These are phyloP conservation scores for Colletotrichum cuscutae DNA, from an alignment of 2,329 filamentous ascomycete species.

Conservation along the genomic window DNA sequence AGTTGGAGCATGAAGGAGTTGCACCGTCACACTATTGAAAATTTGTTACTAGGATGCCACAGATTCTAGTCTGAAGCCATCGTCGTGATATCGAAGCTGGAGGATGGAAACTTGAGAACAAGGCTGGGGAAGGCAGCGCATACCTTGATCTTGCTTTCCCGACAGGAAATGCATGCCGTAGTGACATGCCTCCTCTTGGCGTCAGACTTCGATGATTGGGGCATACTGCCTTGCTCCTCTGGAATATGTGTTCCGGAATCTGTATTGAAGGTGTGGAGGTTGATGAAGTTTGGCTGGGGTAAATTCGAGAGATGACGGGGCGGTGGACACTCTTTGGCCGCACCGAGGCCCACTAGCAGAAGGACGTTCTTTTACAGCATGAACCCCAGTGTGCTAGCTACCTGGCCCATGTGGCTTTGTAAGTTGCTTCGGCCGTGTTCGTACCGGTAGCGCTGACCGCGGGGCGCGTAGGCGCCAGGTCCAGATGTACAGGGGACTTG, in stretches of 20 bases:
- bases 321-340: not conserved
- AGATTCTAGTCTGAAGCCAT: not conserved
- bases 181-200: slow-evolving; percentile 51
- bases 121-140: slow-evolving; percentile 8
- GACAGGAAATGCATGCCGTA: slow-evolving; percentile 54
- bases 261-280: slow-evolving; percentile 6
- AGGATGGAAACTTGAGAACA: not conserved
- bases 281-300: not conserved
- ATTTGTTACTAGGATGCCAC: not conserved
- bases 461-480: not conserved
- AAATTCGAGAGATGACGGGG: not conserved
- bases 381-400: no score
- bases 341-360: not conserved
- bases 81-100: not conserved
- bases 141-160: slow-evolving; percentile 56
- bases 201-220: slow-evolving; percentile 14
- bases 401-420: not conserved
- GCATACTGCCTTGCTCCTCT: not conserved
- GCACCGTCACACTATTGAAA: slow-evolving; percentile 11
- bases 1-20: slow-evolving; percentile 23
- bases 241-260: not conserved
- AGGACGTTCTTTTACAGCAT: not conserved
- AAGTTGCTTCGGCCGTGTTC: not conserved
- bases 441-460: not conserved
- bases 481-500: not conserved